Evolutionary conservation across 2,329 filamentous ascomycete genomes (phyloP).

Genomic region (Pyricularia sp.): DNA sequence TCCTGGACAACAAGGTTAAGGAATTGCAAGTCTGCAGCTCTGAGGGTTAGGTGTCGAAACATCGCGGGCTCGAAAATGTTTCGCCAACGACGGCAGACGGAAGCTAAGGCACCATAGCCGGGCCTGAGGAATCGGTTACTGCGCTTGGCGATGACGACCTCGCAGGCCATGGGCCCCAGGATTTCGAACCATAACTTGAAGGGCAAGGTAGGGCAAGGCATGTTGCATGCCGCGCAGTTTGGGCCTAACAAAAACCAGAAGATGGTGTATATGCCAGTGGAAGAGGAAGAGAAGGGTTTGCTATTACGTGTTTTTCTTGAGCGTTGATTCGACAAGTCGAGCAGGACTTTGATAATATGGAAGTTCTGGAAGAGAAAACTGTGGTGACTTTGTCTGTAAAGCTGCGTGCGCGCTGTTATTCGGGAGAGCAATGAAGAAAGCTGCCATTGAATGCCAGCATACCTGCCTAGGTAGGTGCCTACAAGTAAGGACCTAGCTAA

Average conservation of each 20-base stretch:
- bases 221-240: not conserved
- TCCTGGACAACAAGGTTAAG: not conserved
- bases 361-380: not conserved
- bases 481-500: too few relatives aligned
- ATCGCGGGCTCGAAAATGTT: not conserved
- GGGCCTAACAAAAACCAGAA: not conserved
- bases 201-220: not conserved
- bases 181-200: not conserved
- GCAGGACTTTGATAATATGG: too few relatives aligned
- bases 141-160: not conserved
- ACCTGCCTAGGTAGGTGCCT: too few relatives aligned
- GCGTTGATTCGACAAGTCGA: not conserved
- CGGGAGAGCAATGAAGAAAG: too few relatives aligned
- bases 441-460: too few relatives aligned
- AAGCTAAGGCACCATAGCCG: not conserved
- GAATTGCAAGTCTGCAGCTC: not conserved
- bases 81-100: not conserved
- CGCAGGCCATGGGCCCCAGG: not conserved
- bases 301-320: not conserved
- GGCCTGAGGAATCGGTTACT: not conserved
- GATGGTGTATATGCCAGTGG: not conserved
- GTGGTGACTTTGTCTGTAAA: too few relatives aligned
- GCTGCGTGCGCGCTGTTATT: too few relatives aligned
- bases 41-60: not conserved
- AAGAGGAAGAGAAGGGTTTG: not conserved